Evolutionary conservation across 2,329 filamentous ascomycete species (phyloP).

Genomic region (Colletotrichum australisinense): DNA sequence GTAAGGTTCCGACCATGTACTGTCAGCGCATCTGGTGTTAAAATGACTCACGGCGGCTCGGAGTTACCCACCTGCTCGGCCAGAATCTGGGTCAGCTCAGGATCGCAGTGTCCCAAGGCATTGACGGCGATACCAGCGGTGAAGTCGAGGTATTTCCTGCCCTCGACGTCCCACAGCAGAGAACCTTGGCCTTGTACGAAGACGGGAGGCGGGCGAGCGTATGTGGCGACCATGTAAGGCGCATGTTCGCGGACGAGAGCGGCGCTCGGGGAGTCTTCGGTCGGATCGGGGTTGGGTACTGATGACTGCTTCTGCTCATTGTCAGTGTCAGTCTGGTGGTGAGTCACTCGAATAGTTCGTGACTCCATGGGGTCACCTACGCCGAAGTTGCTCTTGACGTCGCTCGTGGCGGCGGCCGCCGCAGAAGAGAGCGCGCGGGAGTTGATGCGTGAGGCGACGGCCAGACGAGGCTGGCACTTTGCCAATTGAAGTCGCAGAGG

Average conservation of each 20-base stretch:
- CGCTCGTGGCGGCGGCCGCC: constrained; percentile 49
- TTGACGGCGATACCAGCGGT: constrained; percentile 97
- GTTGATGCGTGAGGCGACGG: constrained; percentile 42
- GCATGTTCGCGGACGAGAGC: constrained; percentile 80
- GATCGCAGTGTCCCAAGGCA: constrained; percentile 89
- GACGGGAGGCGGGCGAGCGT: constrained; percentile 88
- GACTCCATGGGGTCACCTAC: constrained; percentile 39
- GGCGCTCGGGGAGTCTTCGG: constrained; percentile 78
- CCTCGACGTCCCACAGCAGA: constrained; percentile 91
- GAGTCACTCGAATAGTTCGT: not conserved
- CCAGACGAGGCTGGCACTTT: constrained; percentile 37
- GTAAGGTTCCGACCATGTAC: not conserved
- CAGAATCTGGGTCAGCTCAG: constrained; percentile 79
- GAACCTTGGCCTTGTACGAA: constrained; percentile 90
- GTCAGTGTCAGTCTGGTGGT: constrained; percentile 2
- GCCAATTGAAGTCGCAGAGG: constrained; percentile 52
- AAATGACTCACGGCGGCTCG: constrained; percentile 26
- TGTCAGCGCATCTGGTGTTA: constrained; percentile 14
- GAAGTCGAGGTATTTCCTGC: constrained; percentile 91
- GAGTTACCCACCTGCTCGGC: constrained; percentile 73
- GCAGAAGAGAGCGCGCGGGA: constrained; percentile 47
- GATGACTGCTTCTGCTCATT: constrained; percentile 44
- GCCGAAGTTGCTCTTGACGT: constrained; percentile 47
- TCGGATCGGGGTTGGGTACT: constrained; percentile 77
- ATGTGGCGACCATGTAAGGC: constrained; percentile 95